Evolutionary conservation across 2,329 filamentous ascomycete species (phyloP), one percentile per base, ranked within the genome.

Genomic region (Colletotrichum zoysiae): DNA sequence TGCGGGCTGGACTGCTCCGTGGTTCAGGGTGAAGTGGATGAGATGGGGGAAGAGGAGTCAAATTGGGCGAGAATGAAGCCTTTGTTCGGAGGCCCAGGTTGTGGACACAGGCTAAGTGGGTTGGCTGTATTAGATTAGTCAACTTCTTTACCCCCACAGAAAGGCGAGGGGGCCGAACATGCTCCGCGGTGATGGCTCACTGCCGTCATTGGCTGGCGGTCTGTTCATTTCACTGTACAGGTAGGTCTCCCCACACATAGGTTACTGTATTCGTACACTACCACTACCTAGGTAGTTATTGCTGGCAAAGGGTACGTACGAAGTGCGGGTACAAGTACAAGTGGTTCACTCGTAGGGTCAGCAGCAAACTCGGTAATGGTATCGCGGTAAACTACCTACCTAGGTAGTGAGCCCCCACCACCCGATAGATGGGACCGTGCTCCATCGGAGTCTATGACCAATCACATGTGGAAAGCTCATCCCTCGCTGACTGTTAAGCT

Each of bases 61-160:
- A 73, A 61, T 61, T 71, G 67, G 62, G 66, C 56, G 67, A 73
- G 61, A 73, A 67, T 66, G 70, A 74, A 71, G 70, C 62, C 70
- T 65, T 68, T 74, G 70, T 71, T 64, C 60, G 50, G 71, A 66
- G 69, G 48, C 44, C 64, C 64, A 58, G 58, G 58, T 51, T 67
- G 59, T 55, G 62, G 69, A 70, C 68, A 64, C 59, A 64, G 67
- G 57, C 71, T 65, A 57, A 74, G 53, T 65, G 65, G 70, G 30
- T 30, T 30, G 30, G 30, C 4, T 30, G 30, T 30, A 67, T 73
- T 46, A 56, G 61, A 73, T 73, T 73, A 73, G 70, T 73, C 70
- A 73, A 73, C 40, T 62, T 71, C 67, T 73, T 73, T 73, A 73
- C 58, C 67, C 50, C 50, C 51, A 18, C 16, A n/a, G 44, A n/a